These are phyloP conservation scores for Hypoxylon sp. DNA, from an alignment of 2,329 filamentous ascomycete genomes.

Conservation along the genomic window DNA sequence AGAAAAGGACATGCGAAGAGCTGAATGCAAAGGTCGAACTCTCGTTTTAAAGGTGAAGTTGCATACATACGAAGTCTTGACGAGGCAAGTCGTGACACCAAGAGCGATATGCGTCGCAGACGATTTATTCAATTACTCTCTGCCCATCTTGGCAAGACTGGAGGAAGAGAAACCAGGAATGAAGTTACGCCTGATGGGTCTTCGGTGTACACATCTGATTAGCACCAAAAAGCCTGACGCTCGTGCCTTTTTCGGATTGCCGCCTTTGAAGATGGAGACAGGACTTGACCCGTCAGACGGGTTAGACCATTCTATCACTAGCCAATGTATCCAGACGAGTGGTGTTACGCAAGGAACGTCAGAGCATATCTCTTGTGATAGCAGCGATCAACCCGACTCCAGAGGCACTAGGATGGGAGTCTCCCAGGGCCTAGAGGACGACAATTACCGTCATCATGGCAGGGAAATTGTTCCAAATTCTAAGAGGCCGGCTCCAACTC, in stretches of 20 bases:
- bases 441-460: slow-evolving; percentile 59
- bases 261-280: slow-evolving; percentile 53
- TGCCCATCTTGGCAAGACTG: slow-evolving; percentile 87
- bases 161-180: slow-evolving; percentile 86
- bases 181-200: slow-evolving; percentile 86
- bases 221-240: slow-evolving; percentile 86
- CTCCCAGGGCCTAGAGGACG: slow-evolving; percentile 71
- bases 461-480: slow-evolving; percentile 68
- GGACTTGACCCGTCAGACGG: slow-evolving; percentile 37
- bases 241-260: slow-evolving; percentile 83
- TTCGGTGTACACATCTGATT: slow-evolving; percentile 89
- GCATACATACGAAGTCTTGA: slow-evolving; percentile 93
- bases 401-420: slow-evolving; percentile 69
- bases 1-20: slow-evolving; percentile 84
- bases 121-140: slow-evolving; percentile 84
- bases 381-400: slow-evolving; percentile 36
- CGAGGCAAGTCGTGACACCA: slow-evolving; percentile 82
- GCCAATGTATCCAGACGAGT: slow-evolving; percentile 55
- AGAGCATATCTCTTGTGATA: slow-evolving; percentile 66
- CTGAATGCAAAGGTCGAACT: slow-evolving; percentile 90
- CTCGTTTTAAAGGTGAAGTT: slow-evolving; percentile 93
- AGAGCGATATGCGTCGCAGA: slow-evolving; percentile 80
- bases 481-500: slow-evolving; percentile 52
- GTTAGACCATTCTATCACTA: slow-evolving; percentile 57
- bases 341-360: slow-evolving; percentile 79